Conservation (phyloP, 345 rosid genomes). For the Eucalyptus albens region DNA sequence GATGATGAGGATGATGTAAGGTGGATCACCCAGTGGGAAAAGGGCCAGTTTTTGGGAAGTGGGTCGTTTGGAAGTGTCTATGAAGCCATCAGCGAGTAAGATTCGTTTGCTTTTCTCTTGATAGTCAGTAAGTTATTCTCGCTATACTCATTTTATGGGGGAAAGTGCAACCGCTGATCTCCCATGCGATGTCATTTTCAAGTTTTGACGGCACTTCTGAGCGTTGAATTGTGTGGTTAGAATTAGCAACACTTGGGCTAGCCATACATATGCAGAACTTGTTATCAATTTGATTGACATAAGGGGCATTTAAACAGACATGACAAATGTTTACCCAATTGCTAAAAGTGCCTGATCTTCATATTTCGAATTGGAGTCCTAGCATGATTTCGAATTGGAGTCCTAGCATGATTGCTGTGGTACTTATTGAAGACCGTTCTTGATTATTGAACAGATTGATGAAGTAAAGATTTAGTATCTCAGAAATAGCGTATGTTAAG, state of each 20-base stretch:
- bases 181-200: not conserved
- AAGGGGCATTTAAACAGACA: not conserved
- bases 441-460: not conserved
- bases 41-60: conserved; percentile 23
- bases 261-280: not conserved
- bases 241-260: not conserved
- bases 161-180: not conserved
- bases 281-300: not conserved
- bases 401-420: not conserved
- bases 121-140: too few relatives aligned
- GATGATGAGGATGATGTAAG: not conserved
- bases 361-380: not conserved
- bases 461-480: not conserved
- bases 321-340: not conserved
- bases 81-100: conserved; percentile 15
- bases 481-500: not conserved
- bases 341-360: not conserved
- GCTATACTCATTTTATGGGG: not conserved
- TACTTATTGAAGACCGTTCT: not conserved
- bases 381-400: not conserved
- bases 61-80: conserved; percentile 27
- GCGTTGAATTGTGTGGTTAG: not conserved
- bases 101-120: not conserved
- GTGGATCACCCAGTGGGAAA: conserved; percentile 5
- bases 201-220: not conserved